These are phyloP conservation scores for Viola odorata DNA, from an alignment of 345 rosid genomes.

Conservation along the genomic window DNA sequence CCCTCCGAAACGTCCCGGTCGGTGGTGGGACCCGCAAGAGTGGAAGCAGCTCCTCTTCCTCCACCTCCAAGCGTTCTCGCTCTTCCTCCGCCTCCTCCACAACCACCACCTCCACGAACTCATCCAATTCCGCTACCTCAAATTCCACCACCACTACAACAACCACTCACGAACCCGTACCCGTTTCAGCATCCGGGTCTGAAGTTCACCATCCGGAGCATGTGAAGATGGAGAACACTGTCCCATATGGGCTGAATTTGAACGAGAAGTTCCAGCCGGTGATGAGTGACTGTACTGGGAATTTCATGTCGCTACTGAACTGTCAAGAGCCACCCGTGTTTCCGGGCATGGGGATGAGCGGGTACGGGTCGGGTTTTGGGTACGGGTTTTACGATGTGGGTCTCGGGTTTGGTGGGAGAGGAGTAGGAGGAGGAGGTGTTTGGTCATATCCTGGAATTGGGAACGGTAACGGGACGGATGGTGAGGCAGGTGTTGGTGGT, in stretches of 20 bases:
- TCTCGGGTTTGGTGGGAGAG: slow-evolving; percentile 28
- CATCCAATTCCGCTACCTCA: slow-evolving; percentile 13
- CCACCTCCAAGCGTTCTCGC: slow-evolving; percentile 39
- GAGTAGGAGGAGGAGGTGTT: not conserved
- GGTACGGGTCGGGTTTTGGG: slow-evolving; percentile 24
- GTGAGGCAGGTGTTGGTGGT: slow-evolving; percentile 6
- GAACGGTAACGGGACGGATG: slow-evolving; percentile 8
- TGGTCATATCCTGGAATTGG: slow-evolving; percentile 40
- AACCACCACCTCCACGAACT: slow-evolving; percentile 9
- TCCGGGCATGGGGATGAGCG: slow-evolving; percentile 15
- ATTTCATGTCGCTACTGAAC: slow-evolving; percentile 18
- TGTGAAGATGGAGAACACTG: slow-evolving; percentile 9
- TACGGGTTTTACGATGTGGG: slow-evolving; percentile 33
- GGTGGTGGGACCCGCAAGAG: slow-evolving; percentile 62
- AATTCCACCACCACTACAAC: slow-evolving; percentile 13
- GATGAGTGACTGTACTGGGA: slow-evolving; percentile 4
- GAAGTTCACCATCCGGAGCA: slow-evolving; percentile 12
- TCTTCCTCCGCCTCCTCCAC: slow-evolving; percentile 13
- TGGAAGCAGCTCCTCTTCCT: too few relatives aligned
- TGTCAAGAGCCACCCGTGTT: slow-evolving; percentile 22
- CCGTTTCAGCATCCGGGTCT: slow-evolving; percentile 8
- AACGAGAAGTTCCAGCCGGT: slow-evolving; percentile 17
- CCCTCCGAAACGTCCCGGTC: slow-evolving; percentile 60
- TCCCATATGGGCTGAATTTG: slow-evolving; percentile 20
- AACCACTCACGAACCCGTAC: slow-evolving; percentile 24